phyloP scores from a whole-genome alignment of 192 early-diverging fungal genomes.

The Umbelopsis ramanniana region DNA sequence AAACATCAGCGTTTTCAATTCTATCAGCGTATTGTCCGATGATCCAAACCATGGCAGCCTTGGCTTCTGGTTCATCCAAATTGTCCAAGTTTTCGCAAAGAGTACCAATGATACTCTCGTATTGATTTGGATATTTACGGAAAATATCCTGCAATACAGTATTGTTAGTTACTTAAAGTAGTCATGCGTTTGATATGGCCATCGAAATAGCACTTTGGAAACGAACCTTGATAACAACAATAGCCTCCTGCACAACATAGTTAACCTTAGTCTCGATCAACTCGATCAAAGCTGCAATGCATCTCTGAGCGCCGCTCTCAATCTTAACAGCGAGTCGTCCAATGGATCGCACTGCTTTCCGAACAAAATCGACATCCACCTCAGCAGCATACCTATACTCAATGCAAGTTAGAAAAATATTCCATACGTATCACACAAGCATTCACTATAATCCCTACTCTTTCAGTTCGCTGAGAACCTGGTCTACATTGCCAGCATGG shows the following conservation, averaged over 20 bases:
- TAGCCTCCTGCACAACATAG: slow-evolving; percentile 98
- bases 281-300: slow-evolving; percentile 86
- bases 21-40: slow-evolving; percentile 98
- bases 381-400: slow-evolving; percentile 82
- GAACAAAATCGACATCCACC: slow-evolving; percentile 97
- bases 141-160: slow-evolving; percentile 81
- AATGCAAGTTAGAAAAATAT: background rate
- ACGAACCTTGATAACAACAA: slow-evolving; percentile 89
- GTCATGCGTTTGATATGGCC: background rate
- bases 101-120: slow-evolving; percentile 90
- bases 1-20: slow-evolving; percentile 94
- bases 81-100: slow-evolving; percentile 96
- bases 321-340: slow-evolving; percentile 98
- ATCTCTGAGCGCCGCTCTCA: slow-evolving; percentile 81
- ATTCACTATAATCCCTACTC: slow-evolving; percentile 57
- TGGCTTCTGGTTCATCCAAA: slow-evolving; percentile 97
- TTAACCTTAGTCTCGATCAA: slow-evolving; percentile 97
- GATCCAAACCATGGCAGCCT: slow-evolving; percentile 99
- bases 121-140: slow-evolving; percentile 96
- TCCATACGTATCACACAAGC: background rate
- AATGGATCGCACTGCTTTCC: slow-evolving; percentile 95
- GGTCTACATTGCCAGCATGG: slow-evolving; percentile 79
- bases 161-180: background rate
- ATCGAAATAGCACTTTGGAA: background rate
- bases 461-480: slow-evolving; percentile 89